Conservation (phyloP, 257 asterid genomes). For the Cinchona pubescens region DNA sequence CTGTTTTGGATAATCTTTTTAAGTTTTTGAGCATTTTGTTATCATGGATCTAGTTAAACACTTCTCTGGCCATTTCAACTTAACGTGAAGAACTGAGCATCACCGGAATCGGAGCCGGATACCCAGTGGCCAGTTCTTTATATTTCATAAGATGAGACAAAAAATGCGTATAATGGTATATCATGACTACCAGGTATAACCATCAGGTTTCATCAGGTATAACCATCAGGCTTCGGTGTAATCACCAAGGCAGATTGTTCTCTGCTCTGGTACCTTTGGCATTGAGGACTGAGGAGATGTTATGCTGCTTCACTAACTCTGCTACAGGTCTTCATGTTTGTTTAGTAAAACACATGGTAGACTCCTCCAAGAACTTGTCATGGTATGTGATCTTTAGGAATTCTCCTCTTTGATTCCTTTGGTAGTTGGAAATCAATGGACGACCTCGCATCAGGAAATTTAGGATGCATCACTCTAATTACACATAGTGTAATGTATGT, state of each 20-base stretch:
- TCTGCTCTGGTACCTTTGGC: background rate
- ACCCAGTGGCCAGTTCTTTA: background rate
- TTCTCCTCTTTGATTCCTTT: background rate
- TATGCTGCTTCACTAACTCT: background rate
- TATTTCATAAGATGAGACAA: background rate
- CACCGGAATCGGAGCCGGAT: background rate
- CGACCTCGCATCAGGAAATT: background rate
- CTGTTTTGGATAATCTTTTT: conserved; percentile 12
- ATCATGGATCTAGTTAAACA: background rate
- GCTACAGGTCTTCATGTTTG: background rate
- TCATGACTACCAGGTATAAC: background rate
- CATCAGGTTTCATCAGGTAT: background rate
- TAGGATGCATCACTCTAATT: background rate
- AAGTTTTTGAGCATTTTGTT: conserved; percentile 5
- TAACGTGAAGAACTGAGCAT: background rate
- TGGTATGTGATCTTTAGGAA: background rate
- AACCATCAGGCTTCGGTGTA: background rate
- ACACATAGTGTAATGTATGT: no score
- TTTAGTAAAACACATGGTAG: background rate
- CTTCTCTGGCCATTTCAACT: background rate
- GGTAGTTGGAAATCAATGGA: background rate
- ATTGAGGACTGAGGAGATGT: background rate
- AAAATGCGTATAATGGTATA: background rate
- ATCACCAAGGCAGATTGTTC: background rate
- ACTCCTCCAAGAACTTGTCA: background rate